These are phyloP conservation scores for Lathyrus oleraceus DNA, from an alignment of 306 rosid species.

Conservation along the genomic window DNA sequence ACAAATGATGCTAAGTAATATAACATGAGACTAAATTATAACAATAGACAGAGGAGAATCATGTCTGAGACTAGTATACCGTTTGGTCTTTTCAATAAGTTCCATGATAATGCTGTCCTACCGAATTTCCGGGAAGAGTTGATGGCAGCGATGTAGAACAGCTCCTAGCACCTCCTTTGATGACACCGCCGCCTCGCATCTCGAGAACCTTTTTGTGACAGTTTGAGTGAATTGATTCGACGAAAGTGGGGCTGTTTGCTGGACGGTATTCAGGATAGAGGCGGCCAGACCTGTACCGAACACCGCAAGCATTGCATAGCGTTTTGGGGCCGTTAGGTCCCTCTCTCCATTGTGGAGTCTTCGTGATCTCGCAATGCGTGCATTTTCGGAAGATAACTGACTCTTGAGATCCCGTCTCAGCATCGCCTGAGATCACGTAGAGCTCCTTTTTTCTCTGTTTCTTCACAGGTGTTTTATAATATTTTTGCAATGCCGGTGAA, in stretches of 20 bases:
- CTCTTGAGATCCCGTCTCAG: conserved; percentile 36
- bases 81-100: conserved; percentile 40
- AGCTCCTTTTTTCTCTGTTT: conserved; percentile 47
- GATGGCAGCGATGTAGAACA: conserved; percentile 38
- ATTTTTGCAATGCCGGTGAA: conserved; percentile 26
- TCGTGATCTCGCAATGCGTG: conserved; percentile 70
- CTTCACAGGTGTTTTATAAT: conserved; percentile 34
- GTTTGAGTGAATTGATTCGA: conserved; percentile 69
- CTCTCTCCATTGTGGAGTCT: conserved; percentile 92
- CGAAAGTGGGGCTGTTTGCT: conserved; percentile 76
- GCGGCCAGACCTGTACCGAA: conserved; percentile 85
- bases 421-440: conserved; percentile 36
- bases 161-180: conserved; percentile 29
- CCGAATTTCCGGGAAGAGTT: conserved; percentile 39
- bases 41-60: conserved; percentile 50
- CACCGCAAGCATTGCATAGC: conserved; percentile 89
- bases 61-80: conserved; percentile 40
- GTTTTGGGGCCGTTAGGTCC: conserved; percentile 91
- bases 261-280: conserved; percentile 87
- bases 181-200: conserved; percentile 56
- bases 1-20: conserved; percentile 47
- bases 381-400: conserved; percentile 48
- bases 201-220: conserved; percentile 81
- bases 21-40: conserved; percentile 38
- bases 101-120: conserved; percentile 42